phyloP scores from a whole-genome alignment of 768 basidiomycete genomes.

The Termitomyces sp. region DNA sequence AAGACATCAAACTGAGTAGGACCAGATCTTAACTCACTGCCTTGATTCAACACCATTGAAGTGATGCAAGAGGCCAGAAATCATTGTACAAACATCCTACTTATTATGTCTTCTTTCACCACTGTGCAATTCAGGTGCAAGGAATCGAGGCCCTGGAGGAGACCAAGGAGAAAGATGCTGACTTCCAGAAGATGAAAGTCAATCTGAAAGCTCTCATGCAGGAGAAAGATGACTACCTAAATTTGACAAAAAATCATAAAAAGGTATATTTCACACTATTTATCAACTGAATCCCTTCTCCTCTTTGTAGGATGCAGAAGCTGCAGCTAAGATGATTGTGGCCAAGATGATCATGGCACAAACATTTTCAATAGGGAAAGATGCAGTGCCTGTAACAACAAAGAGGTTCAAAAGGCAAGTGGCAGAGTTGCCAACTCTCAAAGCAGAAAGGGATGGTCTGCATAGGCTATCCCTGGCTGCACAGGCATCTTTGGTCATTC shows the following conservation, averaged over 20 bases:
- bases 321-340: not conserved
- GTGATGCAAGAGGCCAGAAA: not conserved
- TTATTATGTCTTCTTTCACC: not conserved
- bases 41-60: not conserved
- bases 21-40: too few relatives aligned
- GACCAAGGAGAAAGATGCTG: too few relatives aligned
- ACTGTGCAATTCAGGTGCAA: not conserved
- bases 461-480: not conserved
- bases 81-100: not conserved
- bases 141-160: not conserved
- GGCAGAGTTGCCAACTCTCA: not conserved
- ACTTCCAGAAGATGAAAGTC: not conserved
- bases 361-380: too few relatives aligned
- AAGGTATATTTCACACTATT: too few relatives aligned
- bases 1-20: too few relatives aligned
- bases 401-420: not conserved
- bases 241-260: too few relatives aligned
- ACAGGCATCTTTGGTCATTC: not conserved
- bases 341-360: not conserved
- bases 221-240: too few relatives aligned
- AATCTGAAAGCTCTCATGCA: too few relatives aligned
- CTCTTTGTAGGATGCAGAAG: not conserved
- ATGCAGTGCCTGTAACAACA: too few relatives aligned
- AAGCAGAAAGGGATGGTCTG: not conserved
- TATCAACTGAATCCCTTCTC: too few relatives aligned